Evolutionary conservation across 768 basidiomycete species (phyloP).

Genomic region (Suillus fuscotomentosus): DNA sequence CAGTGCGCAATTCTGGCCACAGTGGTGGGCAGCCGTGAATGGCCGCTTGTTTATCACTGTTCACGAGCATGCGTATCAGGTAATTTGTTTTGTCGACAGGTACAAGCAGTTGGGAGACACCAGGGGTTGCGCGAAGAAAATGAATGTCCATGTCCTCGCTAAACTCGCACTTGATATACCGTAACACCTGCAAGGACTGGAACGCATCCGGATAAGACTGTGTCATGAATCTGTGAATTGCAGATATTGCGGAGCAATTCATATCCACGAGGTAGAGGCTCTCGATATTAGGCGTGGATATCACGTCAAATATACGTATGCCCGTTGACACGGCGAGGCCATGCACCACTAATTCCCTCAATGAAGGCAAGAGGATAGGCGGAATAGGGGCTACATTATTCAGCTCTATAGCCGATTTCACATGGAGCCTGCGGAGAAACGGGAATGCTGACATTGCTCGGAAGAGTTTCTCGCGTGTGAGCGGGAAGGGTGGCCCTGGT

Average conservation of each 20-base stretch:
- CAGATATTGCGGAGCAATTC: constrained; percentile 22
- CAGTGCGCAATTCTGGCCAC: constrained; percentile 24
- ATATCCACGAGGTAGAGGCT: constrained; percentile 31
- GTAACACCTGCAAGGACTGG: constrained; percentile 26
- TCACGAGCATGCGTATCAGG: constrained; percentile 29
- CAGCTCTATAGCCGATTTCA: constrained; percentile 32
- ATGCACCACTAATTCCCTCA: constrained; percentile 31
- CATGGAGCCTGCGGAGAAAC: constrained; percentile 21
- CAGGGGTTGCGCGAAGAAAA: constrained; percentile 30
- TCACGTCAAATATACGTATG: constrained; percentile 30
- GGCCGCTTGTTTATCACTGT: constrained; percentile 32
- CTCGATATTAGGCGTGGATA: constrained; percentile 31
- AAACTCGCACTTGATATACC: constrained; percentile 31
- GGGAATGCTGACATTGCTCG: constrained; percentile 20
- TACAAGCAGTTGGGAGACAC: constrained; percentile 29
- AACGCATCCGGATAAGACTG: constrained; percentile 26
- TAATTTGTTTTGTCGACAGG: constrained; percentile 30
- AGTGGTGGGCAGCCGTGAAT: constrained; percentile 27
- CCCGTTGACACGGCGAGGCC: constrained; percentile 28
- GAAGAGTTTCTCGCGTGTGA: constrained; percentile 24
- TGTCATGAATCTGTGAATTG: constrained; percentile 28
- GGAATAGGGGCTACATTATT: constrained; percentile 16
- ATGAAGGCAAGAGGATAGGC: constrained; percentile 21
- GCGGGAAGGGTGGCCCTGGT: constrained; percentile 31
- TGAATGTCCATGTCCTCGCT: constrained; percentile 31